phyloP scores from a whole-genome alignment of 2,329 filamentous ascomycete genomes.

The Phoma herbarum region DNA sequence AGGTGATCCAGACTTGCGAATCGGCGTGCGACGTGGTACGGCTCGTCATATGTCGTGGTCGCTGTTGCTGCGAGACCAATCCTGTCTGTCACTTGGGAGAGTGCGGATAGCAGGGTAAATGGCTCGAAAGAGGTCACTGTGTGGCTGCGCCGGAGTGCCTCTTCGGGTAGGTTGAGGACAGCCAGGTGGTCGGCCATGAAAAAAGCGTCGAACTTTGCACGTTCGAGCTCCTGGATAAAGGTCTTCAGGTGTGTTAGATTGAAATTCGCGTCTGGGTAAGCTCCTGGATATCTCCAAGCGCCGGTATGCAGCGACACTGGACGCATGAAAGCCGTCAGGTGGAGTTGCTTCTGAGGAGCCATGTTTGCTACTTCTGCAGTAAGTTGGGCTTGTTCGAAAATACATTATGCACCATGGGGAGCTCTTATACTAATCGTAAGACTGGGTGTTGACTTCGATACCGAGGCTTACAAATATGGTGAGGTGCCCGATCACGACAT shows the following conservation, averaged over 20 bases:
- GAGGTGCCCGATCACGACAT: slow-evolving; percentile 20
- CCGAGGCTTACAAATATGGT: slow-evolving; percentile 18
- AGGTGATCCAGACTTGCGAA: not conserved
- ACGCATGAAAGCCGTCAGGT: slow-evolving; percentile 68
- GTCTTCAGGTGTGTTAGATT: slow-evolving; percentile 60
- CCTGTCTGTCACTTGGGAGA: not conserved
- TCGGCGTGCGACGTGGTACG: not conserved
- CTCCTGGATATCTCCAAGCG: slow-evolving; percentile 65
- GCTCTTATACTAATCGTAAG: slow-evolving; percentile 3
- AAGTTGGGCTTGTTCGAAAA: not conserved
- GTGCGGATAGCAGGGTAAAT: not conserved
- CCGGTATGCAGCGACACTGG: slow-evolving; percentile 64
- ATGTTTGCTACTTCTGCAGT: not conserved
- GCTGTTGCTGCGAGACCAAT: not conserved
- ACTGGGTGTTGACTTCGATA: not conserved
- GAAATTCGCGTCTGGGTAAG: slow-evolving; percentile 67
- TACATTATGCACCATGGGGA: not conserved
- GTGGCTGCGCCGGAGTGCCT: slow-evolving; percentile 49
- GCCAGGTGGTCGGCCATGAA: slow-evolving; percentile 62
- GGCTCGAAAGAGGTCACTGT: slow-evolving; percentile 54
- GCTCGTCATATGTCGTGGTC: not conserved
- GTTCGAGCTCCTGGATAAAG: slow-evolving; percentile 58
- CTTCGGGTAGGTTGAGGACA: slow-evolving; percentile 58
- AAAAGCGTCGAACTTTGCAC: slow-evolving; percentile 49
- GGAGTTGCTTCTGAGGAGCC: slow-evolving; percentile 28